These are phyloP conservation scores for Lonicera japonica DNA, from an alignment of 129 eudicot genomes.

Conservation along the genomic window DNA sequence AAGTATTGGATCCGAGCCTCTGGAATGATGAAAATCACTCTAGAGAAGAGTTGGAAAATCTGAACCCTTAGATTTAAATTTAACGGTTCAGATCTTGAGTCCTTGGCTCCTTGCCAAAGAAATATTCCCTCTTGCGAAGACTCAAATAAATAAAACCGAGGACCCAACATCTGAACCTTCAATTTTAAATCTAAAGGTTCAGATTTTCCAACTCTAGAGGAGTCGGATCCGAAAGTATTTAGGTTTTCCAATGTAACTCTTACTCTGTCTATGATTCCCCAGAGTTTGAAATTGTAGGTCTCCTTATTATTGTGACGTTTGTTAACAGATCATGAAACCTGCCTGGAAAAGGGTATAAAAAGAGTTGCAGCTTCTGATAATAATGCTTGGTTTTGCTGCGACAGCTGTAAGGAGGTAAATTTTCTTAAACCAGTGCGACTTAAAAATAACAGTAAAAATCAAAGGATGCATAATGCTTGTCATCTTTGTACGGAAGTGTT, in stretches of 20 bases:
- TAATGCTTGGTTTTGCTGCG: conserved; percentile 68
- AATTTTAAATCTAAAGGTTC: no score
- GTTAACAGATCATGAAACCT: conserved; percentile 66
- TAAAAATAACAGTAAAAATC: background rate
- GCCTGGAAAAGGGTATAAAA: conserved; percentile 34
- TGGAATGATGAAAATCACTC: background rate
- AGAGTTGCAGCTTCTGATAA: conserved; percentile 27
- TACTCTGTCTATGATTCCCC: background rate
- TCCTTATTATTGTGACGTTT: conserved; percentile 12
- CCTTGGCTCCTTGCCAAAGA: background rate
- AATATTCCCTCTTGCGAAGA: no score
- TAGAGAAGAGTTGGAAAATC: no score
- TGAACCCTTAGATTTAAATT: no score
- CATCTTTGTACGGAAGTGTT: no score
- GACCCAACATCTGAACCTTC: background rate
- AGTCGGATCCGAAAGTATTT: no score
- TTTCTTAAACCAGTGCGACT: conserved; percentile 9
- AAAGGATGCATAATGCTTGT: background rate
- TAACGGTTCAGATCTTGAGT: no score
- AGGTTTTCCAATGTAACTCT: no score
- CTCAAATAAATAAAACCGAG: background rate
- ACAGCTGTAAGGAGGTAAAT: conserved; percentile 62
- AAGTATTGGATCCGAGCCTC: background rate
- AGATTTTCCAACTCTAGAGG: no score
- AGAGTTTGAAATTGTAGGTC: background rate